Evolutionary conservation across 371 early-diverging fungal genomes (phyloP), one percentile per base, ranked within the genome.

Genomic region (Sporodiniella umbellata): DNA sequence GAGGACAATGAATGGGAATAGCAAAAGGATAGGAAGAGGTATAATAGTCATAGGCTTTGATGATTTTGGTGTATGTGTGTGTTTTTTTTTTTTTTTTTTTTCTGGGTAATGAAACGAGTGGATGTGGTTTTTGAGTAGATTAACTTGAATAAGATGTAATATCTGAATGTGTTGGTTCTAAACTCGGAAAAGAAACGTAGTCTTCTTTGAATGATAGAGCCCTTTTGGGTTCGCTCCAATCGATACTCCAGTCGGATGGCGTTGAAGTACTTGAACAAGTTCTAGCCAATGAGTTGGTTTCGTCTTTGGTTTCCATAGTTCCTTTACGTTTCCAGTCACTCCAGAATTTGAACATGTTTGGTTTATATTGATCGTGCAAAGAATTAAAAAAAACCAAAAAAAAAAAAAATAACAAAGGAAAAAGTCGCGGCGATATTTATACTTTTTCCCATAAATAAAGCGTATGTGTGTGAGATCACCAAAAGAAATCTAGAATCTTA

Each of bases 181-280:
- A 46, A 48, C 61, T 54, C 15, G 68, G 68, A 28, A 68, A 68
- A 14, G 68, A 68, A 8, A 68, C 68, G 51, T 68, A 68, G 25
- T 63, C 64, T 37, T 68, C 61, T 51, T 60, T 60, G 35, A 68
- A 68, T 6, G 68, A 68, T 58, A 60, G 45, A 8, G 57, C 38
- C 23, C 53, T 59, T 54, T 67, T 63, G 15, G 54, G 48, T n/a
- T 35, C 35, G 46, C 56, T 60, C 60, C 64, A 60, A 30, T 68
- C 63, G 15, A 45, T 53, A 15, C 58, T 58, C 33, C 52, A 58
- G 30, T 52, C 42, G 17, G 58, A 48, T 15, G 53, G 37, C 25
- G 57, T 39, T 24, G 57, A 57, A 25, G 42, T 51, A 31, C 42
- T 57, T 15, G 57, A 57, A 19, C 46, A 51, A 17, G 43, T 52